Conservation (phyloP, 352 stramenopile genomes). For the Phytophthora citricola region DNA sequence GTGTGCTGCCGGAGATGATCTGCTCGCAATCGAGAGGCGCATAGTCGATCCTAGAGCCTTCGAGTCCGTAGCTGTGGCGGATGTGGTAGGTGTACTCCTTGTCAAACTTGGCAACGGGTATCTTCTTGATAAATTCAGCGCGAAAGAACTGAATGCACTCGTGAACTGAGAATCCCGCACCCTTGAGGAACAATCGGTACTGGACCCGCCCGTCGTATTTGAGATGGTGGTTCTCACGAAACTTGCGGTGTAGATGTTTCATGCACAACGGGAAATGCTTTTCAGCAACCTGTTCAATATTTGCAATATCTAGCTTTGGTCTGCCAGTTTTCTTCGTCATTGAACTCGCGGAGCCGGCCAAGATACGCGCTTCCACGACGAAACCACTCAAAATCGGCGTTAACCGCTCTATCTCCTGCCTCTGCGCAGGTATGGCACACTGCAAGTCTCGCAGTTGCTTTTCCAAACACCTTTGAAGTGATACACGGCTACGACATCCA, state of each 20-base stretch:
- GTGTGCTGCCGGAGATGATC: slow-evolving; percentile 55
- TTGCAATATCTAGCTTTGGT: slow-evolving; percentile 33
- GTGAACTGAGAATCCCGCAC: slow-evolving; percentile 77
- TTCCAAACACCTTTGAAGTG: slow-evolving; percentile 45
- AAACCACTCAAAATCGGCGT: slow-evolving; percentile 48
- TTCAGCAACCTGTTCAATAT: slow-evolving; percentile 73
- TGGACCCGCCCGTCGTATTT: slow-evolving; percentile 89
- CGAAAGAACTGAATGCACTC: slow-evolving; percentile 84
- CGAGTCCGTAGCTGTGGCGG: slow-evolving; percentile 86
- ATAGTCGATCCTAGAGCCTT: slow-evolving; percentile 82
- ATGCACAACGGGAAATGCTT: slow-evolving; percentile 86
- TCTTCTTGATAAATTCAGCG: slow-evolving; percentile 68
- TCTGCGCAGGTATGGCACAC: slow-evolving; percentile 47
- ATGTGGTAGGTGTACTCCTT: slow-evolving; percentile 90
- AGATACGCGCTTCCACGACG: slow-evolving; percentile 35
- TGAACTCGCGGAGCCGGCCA: slow-evolving; percentile 16
- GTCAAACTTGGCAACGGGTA: slow-evolving; percentile 73
- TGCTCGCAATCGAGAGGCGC: slow-evolving; percentile 59
- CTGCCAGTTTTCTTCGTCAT: slow-evolving; percentile 6
- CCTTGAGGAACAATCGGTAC: slow-evolving; percentile 88
- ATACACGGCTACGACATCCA: slow-evolving; percentile 47
- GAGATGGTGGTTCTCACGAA: slow-evolving; percentile 81
- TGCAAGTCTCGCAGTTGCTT: slow-evolving; percentile 52
- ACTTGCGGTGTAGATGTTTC: slow-evolving; percentile 71
- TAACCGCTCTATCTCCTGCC: slow-evolving; percentile 45